Percentiles rank a stretch among this genome's conserved stretches.
Evolutionary conservation across 768 basidiomycete species (phyloP).

Genomic region (Rhizopogon vinicolor): DNA sequence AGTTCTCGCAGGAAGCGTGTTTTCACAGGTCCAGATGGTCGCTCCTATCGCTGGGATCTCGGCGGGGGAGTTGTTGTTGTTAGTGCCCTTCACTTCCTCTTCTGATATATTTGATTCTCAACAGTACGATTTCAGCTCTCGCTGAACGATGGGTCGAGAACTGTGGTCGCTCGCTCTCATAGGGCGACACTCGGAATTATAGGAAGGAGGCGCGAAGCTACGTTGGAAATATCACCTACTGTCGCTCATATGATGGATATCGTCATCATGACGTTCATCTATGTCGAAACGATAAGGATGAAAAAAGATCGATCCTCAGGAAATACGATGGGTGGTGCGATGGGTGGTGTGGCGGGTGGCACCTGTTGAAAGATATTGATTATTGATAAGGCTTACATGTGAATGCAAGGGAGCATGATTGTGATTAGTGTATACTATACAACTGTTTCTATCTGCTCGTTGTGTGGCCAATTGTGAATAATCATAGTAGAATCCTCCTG

Average conservation of each 20-base stretch:
- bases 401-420: too few relatives aligned
- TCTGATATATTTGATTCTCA: background rate
- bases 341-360: background rate
- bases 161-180: slow-evolving; percentile 17
- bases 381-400: too few relatives aligned
- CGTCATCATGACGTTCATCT: slow-evolving; percentile 9
- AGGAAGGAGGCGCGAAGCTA: slow-evolving; percentile 2
- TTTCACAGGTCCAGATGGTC: slow-evolving; percentile 1
- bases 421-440: too few relatives aligned
- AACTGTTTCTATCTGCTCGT: too few relatives aligned
- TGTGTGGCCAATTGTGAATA: too few relatives aligned
- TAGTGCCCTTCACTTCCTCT: background rate
- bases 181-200: background rate
- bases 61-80: background rate
- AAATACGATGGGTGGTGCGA: too few relatives aligned
- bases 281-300: slow-evolving; percentile 5
- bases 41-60: background rate
- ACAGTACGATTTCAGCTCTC: slow-evolving; percentile 1
- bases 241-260: slow-evolving; percentile 4
- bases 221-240: slow-evolving; percentile 5
- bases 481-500: too few relatives aligned
- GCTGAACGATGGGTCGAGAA: slow-evolving; percentile 8
- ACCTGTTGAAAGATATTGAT: too few relatives aligned
- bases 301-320: background rate
- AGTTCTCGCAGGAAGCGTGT: background rate